Evolutionary conservation across 148 eudicot genomes (phyloP).

Genomic region (Persicaria maculosa): DNA sequence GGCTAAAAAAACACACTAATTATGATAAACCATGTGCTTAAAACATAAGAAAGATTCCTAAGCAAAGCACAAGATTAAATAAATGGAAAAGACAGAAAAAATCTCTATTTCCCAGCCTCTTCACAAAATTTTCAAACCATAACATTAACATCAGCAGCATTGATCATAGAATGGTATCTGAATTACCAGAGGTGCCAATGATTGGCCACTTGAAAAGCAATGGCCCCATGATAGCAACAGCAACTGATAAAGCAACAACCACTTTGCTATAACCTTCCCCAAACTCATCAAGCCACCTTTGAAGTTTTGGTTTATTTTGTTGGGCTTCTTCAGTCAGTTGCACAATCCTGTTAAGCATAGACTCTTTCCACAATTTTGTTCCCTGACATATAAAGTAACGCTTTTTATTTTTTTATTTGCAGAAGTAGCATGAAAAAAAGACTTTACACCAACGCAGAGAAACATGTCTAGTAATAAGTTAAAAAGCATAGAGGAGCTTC

Average conservation of each 20-base stretch:
- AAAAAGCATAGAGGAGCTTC: background rate
- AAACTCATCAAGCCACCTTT: conserved; percentile 94
- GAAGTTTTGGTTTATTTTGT: conserved; percentile 83
- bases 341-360: conserved; percentile 82
- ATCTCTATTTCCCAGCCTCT: conserved; percentile 4
- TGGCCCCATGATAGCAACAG: conserved; percentile 83
- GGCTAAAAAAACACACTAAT: conserved; percentile 34
- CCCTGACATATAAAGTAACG: conserved; percentile 40
- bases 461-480: background rate
- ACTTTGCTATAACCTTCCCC: conserved; percentile 85
- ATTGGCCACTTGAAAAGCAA: conserved; percentile 91
- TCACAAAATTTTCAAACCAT: background rate
- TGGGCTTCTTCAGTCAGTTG: conserved; percentile 94
- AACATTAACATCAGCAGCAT: background rate
- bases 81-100: background rate
- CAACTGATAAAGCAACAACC: conserved; percentile 72
- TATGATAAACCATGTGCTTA: background rate
- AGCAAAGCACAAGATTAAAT: background rate
- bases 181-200: conserved; percentile 69
- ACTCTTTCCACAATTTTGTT: conserved; percentile 86
- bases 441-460: background rate
- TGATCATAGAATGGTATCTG: background rate
- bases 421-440: background rate
- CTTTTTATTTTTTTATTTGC: background rate
- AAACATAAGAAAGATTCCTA: background rate